Evolutionary conservation across 768 basidiomycete genomes (phyloP), one percentile per base, ranked within the genome.

Genomic region (Tricholomella constricta): DNA sequence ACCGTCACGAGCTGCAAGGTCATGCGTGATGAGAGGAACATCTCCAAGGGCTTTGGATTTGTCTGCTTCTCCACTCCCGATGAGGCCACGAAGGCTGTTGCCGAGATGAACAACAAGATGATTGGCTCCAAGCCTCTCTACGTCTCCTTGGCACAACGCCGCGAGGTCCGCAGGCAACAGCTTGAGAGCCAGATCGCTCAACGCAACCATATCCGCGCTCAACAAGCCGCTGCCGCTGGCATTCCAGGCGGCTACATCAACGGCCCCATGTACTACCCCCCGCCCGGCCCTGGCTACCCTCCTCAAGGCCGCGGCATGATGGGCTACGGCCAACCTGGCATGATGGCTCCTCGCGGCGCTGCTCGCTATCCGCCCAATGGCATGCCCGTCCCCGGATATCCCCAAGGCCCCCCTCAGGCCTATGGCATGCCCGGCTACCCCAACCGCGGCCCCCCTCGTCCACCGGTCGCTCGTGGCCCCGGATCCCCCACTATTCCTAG

Each of bases 21-120:
- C 68, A 99, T 99, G 97, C 87, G 91, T 58, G 96, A 98, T 73
- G 97, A 98, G 54, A 95, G 92, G 73, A 82, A 81, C 57, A 84
- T 80, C 49, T 97, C 94, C 23, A 94, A 94, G 69, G 94, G 96
- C 61, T 99, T 99, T 65, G 97, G 97, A 58, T 99, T 99, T 68
- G 97, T 99, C 62, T 99, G 97, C 75, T 99, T 94, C 81, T 92
- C 94, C 26, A 88, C 93, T 48, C 95, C 97, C 40, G 97, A 99
- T 59, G 97, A 99, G 75, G 95, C 97, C 14, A 98, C 94, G 66
- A 98, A 98, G 78, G 97, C 97, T 55, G 94, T 98, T 54, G 91
- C 94, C 43, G 97, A 99, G 79, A 97, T 99, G 94, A 99, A 99
- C 83, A 98, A 97, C 84, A 96, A 95, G 79, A 98, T 98, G 89